phyloP scores from a whole-genome alignment of 805 yeast species.

The Ogataea nitratoaversa region DNA sequence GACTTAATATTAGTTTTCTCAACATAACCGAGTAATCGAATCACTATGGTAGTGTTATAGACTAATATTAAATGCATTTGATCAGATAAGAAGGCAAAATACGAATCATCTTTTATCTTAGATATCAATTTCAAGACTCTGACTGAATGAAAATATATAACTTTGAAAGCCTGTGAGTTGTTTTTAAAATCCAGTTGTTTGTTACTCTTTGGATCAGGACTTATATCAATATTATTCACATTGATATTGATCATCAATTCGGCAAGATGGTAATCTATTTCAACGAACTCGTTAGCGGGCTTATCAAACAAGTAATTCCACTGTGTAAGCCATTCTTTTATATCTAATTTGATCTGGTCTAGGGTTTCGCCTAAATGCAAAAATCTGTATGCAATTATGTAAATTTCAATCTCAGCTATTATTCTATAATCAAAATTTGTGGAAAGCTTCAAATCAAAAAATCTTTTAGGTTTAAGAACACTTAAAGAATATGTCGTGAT shows the following conservation, averaged over 20 bases:
- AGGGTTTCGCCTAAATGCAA: constrained; percentile 36
- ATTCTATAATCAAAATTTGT: constrained; percentile 81
- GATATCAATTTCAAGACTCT: constrained; percentile 39
- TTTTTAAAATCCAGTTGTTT: background rate
- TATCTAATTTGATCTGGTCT: constrained; percentile 30
- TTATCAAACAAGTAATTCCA: constrained; percentile 70
- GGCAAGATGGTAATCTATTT: constrained; percentile 63
- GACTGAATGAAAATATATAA: constrained; percentile 37
- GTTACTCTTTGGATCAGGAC: background rate
- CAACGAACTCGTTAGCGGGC: constrained; percentile 71
- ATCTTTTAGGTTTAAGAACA: constrained; percentile 40
- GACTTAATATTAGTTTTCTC: constrained; percentile 5
- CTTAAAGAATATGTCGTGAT: constrained; percentile 29
- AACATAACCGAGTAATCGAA: constrained; percentile 23
- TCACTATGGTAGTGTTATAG: constrained; percentile 36
- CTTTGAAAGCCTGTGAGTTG: constrained; percentile 15
- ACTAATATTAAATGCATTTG: constrained; percentile 56
- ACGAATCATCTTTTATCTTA: constrained; percentile 39
- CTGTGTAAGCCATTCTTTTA: constrained; percentile 58
- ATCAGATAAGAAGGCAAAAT: constrained; percentile 68
- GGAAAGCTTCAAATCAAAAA: constrained; percentile 50
- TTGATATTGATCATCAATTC: constrained; percentile 41
- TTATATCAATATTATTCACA: constrained; percentile 7
- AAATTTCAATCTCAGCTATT: constrained; percentile 68
- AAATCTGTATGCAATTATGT: constrained; percentile 54